Percentiles rank a stretch among this genome's conserved stretches.
Conservation (phyloP, 2,329 filamentous ascomycete species). For the Xylaria hypoxylon region DNA sequence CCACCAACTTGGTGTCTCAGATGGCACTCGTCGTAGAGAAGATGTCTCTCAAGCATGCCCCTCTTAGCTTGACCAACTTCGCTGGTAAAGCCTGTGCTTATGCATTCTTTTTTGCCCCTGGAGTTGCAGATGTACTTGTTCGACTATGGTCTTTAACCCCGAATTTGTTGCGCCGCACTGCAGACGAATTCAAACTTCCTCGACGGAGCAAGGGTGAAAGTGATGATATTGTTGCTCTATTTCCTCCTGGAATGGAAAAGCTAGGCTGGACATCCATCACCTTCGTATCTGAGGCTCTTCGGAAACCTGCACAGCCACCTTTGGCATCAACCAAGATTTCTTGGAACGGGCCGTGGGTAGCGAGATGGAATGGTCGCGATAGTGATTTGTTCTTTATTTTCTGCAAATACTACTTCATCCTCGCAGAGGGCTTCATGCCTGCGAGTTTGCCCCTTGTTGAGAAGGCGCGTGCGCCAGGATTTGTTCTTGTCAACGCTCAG, state of each 20-base stretch:
- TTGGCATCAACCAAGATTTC: conserved; percentile 77
- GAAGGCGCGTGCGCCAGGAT: conserved; percentile 76
- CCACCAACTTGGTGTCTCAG: conserved; percentile 83
- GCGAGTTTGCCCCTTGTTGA: conserved; percentile 63
- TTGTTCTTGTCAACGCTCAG: conserved; percentile 85
- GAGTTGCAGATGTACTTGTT: conserved; percentile 84
- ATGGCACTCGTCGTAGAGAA: conserved; percentile 90
- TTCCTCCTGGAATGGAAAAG: conserved; percentile 73
- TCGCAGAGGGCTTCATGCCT: conserved; percentile 79
- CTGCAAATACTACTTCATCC: conserved; percentile 85
- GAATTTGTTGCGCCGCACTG: conserved; percentile 76
- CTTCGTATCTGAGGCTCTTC: conserved; percentile 66
- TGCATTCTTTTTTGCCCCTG: conserved; percentile 92
- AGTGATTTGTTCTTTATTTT: conserved; percentile 94
- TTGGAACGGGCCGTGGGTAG: conserved; percentile 87
- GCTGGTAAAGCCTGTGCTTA: conserved; percentile 92
- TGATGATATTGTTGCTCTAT: conserved; percentile 74
- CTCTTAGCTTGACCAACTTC: conserved; percentile 79
- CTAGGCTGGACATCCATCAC: conserved; percentile 67
- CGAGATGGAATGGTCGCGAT: conserved; percentile 86
- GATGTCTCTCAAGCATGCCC: conserved; percentile 80
- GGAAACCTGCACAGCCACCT: conserved; percentile 72
- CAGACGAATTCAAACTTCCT: conserved; percentile 75
- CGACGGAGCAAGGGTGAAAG: conserved; percentile 67
- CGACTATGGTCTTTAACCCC: conserved; percentile 81